Evolutionary conservation across 345 rosid species (phyloP).

Genomic region (Euphorbia pulcherrima): DNA sequence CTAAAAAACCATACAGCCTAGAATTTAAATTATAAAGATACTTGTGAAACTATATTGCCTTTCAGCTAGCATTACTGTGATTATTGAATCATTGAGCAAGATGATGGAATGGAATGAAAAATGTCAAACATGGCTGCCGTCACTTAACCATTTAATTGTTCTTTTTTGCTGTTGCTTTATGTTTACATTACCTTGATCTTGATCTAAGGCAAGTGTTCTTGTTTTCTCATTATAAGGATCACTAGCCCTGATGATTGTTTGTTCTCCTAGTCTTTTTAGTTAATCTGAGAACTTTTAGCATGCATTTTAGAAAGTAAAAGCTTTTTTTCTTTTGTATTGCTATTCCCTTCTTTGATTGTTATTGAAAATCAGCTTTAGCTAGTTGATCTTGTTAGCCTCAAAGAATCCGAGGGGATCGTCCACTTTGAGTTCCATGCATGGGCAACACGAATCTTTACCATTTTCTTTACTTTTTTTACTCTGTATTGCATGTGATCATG

Average conservation of each 20-base stretch:
- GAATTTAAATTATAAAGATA: neutral
- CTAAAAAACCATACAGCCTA: neutral
- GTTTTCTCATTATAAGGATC: neutral
- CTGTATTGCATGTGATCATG: neutral
- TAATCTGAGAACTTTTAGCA: neutral
- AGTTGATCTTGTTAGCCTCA: neutral
- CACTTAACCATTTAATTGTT: neutral
- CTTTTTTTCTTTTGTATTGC: neutral
- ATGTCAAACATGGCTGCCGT: neutral
- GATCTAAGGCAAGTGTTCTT: neutral
- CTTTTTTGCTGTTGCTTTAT: neutral
- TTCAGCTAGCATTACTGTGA: neutral
- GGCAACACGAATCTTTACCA: no score
- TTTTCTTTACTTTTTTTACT: neutral
- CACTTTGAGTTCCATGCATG: neutral
- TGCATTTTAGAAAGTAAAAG: neutral
- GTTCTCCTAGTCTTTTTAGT: neutral
- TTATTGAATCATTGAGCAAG: neutral
- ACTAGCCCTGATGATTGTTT: neutral
- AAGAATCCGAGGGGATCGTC: neutral
- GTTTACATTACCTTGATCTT: neutral
- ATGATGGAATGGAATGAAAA: neutral
- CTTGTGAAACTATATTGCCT: neutral
- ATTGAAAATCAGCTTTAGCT: neutral
- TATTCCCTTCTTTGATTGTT: neutral